Base-by-base conservation (phyloP, 2,329 filamentous ascomycete species). In the Trichoderma polysporum region DNA sequence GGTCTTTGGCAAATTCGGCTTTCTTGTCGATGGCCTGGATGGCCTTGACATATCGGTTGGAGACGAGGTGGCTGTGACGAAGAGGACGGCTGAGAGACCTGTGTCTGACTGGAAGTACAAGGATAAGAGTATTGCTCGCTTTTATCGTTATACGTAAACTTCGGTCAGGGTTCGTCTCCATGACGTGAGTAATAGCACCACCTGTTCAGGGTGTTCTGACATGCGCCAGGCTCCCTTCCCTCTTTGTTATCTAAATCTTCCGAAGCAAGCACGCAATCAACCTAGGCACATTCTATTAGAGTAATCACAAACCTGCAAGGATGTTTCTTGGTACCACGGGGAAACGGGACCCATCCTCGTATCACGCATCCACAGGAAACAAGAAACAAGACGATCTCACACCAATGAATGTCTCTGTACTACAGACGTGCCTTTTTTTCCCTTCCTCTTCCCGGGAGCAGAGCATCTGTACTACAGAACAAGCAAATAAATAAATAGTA, bases 1-100 rank as follows among this genome's bases (percentile, higher is more conserved):
- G 13, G 82, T 91, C 9, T 93, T 93, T 81, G 91, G 91, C 10
- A 82, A 90, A 52, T 93, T 93, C 77, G 89, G 84, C 0, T 92
- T 92, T 74, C 76, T 90, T 6, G 71, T 70, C 22, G 69, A 72
- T 13, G 68, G 65, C 9, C 53, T 70, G 12, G 70, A 69, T 8
- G 71, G 72, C 22, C 70, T 76, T 17, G 72, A 73, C 54, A 76
- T 90, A 57, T 76, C 75, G 2, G 81, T 90, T 39, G 87, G 88
- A 1, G 84, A 90, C 75, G 78, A 83, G 53, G 82, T 90, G 68
- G 72, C 75, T 31, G 84, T 90, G 53, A 81, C 80, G 9, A 81
- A 78, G 71, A 79, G 81, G 56, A 83, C 82, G 56, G 71, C 76
- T 22, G 81, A 87, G 71, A 80, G 86, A 68, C 85, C 86, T 29